Evolutionary conservation across 2,329 filamentous ascomycete species (phyloP), one percentile per base, ranked within the genome.

Genomic region (Trichoderma arundinaceum): DNA sequence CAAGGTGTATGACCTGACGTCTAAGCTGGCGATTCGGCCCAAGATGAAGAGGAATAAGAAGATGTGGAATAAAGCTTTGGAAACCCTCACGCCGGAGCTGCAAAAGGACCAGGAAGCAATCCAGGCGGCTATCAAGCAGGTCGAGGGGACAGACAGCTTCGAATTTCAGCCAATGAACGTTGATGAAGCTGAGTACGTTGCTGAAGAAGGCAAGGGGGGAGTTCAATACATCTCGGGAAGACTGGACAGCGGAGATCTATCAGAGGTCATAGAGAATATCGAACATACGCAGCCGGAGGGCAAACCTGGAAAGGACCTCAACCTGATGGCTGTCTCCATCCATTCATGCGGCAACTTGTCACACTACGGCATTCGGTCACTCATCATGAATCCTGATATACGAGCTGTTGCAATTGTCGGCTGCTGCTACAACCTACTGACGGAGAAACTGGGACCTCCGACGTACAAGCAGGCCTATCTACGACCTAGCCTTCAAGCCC

Each of bases 261-360:
- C 82, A 0, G 83, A 86, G 7, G 87, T 93, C 12, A 84, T 92
- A n/a, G 75, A 82, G 3, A 84, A 88, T 71, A 86, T 92, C 43
- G 78, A 86, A 65, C 63, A 15, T 73, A 44, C 59, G 44, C 69
- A 72, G 43, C 22, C 17, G 4, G 68, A 66, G 39, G 59, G 41
- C 41, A 22, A 43, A 22, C 67, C 71, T 33, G 69, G 71, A 51
- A 73, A 77, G 65, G 77, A 82, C 13, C 80, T 83, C 67, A 80
- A 79, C 9, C 82, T 96, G 43, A 93, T 97, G 89, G 91, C 94
- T 15, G 89, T 98, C 35, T 98, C 95, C 0, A 92, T 99, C 17
- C 95, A 99, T 77, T 98, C 94, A 0, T 99, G 95, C 75, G 95
- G 95, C 33, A 98, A 99, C 71, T 87, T 99, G n/a, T 91, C 96